Evolutionary conservation across 2,329 filamentous ascomycete species (phyloP).

Genomic region (Dendryphion nanum): DNA sequence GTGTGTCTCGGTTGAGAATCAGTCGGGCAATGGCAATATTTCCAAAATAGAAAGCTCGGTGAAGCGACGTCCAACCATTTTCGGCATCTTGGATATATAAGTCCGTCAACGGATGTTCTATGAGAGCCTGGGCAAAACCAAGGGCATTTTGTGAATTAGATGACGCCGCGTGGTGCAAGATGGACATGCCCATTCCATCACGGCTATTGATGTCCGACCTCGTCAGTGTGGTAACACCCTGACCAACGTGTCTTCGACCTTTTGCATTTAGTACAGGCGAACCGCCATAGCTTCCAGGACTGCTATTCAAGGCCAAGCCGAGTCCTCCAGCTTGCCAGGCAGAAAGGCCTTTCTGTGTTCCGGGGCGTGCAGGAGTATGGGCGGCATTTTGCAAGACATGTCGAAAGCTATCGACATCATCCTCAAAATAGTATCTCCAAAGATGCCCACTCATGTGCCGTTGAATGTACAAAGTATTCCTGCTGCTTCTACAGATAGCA

Average conservation of each 20-base stretch:
- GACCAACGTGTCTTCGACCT: conserved; percentile 26
- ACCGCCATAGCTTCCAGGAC: conserved; percentile 47
- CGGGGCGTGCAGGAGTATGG: conserved; percentile 53
- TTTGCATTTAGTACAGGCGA: conserved; percentile 44
- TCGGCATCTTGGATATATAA: conserved; percentile 84
- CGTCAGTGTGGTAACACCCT: conserved; percentile 44
- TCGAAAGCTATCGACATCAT: conserved; percentile 95
- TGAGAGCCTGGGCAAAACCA: conserved; percentile 73
- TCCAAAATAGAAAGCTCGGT: conserved; percentile 85
- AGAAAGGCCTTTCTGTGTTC: conserved; percentile 51
- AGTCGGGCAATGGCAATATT: conserved; percentile 83
- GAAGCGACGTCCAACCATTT: conserved; percentile 93
- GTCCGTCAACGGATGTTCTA: conserved; percentile 81
- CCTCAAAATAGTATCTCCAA: conserved; percentile 95
- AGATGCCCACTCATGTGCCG: conserved; percentile 89
- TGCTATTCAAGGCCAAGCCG: conserved; percentile 41
- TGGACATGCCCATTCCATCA: conserved; percentile 76
- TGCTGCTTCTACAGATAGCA: conserved; percentile 60
- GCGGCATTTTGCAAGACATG: conserved; percentile 76
- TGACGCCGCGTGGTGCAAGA: conserved; percentile 81
- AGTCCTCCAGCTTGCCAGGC: conserved; percentile 31
- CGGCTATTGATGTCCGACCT: conserved; percentile 78
- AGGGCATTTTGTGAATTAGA: conserved; percentile 68
- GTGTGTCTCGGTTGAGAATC: conserved; percentile 74
- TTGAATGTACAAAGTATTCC: conserved; percentile 39